These are phyloP conservation scores for Prunus kanzakura DNA, from an alignment of 306 rosid genomes.

Conservation along the genomic window DNA sequence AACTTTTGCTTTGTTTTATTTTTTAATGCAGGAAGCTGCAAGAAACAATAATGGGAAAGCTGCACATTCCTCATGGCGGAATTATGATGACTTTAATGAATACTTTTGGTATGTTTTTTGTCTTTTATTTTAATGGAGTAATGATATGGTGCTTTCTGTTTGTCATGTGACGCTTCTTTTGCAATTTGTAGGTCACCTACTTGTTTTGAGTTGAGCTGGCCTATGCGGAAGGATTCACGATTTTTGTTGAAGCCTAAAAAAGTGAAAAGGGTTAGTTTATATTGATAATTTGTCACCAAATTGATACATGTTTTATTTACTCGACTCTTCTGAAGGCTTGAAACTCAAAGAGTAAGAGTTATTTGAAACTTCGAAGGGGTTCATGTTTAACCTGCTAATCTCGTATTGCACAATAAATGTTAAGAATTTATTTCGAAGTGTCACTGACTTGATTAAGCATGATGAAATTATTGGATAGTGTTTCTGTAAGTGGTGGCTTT, in stretches of 20 bases:
- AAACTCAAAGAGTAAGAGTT: background rate
- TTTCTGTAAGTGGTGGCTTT: background rate
- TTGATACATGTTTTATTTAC: background rate
- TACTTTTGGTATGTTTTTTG: conserved; percentile 74
- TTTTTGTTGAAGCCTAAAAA: conserved; percentile 59
- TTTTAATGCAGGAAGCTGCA: conserved; percentile 59
- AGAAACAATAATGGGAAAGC: conserved; percentile 81
- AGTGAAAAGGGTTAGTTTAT: conserved; percentile 72
- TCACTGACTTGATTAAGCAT: background rate
- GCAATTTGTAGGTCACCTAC: conserved; percentile 75
- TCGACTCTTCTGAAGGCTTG: background rate
- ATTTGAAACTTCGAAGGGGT: background rate
- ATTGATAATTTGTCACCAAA: conserved; percentile 6
- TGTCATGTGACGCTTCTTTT: conserved; percentile 21
- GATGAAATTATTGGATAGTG: background rate
- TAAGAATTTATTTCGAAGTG: background rate
- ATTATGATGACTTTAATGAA: conserved; percentile 96
- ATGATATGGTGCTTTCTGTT: background rate
- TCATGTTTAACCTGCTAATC: background rate
- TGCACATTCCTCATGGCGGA: conserved; percentile 97
- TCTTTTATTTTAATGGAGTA: conserved; percentile 3
- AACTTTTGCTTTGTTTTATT: background rate
- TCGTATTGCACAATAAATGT: background rate
- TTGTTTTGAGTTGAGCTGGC: conserved; percentile 89
- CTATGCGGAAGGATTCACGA: conserved; percentile 52